Base-by-base conservation (phyloP, 192 early-diverging fungal species). In the Coemansia sp. region DNA sequence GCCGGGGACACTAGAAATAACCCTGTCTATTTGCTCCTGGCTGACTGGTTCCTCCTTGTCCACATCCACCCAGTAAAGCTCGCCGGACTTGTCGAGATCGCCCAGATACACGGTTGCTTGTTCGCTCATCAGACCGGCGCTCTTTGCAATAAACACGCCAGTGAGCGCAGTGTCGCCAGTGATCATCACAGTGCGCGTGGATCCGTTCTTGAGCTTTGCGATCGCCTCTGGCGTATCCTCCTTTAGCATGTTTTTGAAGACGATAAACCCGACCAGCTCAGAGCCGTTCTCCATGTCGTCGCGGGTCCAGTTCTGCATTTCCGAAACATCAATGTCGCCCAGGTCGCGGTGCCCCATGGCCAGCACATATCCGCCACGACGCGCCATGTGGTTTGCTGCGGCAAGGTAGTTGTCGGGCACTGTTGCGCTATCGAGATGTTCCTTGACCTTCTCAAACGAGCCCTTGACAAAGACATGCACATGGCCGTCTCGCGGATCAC, bases 201-300 rank as follows among this genome's bases (percentile, higher is more conserved):
- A 87, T 40, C 90, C 92, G 37, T 77, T 69, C 65, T 91, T 85
- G 53, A 94, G 87, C 70, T 91, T 82, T 53, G 78, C 67, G 43
- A 94, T 85, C 16, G 90, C 88, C 63, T 88, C 84, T 12, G 74
- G 55, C 11, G 91, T 93, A 65, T 93, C 90, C 8, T 68, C 72
- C 77, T 94, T 94, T 7, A 94, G 75, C 71, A 88, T 82, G 68
- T 94, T 94, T 58, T 91, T 85, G 73, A 94, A 93, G 22, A 94
- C 65, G 19, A 91, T 71, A 8, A 94, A 75, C 17, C 90, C 90
- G 22, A 87, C 63, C 32, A 90, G 71, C 43, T 76, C 75, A 51
- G 79, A 83, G 16, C 77, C 80, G 32, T 80, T 54, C 76, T 93
- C 92, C 63, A 92, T 77, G 12, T 86, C 85, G 38, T 86, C 84